phyloP scores from a whole-genome alignment of 345 rosid species.

The Ailanthus altissimus region DNA sequence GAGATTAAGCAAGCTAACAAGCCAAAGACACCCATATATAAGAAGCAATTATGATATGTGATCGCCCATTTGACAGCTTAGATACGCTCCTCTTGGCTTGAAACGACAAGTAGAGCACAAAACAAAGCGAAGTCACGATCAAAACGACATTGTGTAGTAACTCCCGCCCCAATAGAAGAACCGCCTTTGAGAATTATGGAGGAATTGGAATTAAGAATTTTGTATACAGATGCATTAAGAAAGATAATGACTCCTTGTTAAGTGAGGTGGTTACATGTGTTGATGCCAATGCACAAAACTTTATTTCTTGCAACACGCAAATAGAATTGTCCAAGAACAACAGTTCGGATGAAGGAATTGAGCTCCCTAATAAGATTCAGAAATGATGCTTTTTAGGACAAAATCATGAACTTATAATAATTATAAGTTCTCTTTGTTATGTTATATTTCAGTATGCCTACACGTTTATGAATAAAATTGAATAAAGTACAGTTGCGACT shows the following conservation, averaged over 20 bases:
- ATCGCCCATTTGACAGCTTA: conserved; percentile 76
- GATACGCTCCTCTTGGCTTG: conserved; percentile 70
- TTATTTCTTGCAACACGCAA: too few relatives aligned
- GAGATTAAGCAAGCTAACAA: conserved; percentile 87
- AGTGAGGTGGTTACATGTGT: conserved; percentile 18
- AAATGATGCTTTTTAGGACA: too few relatives aligned
- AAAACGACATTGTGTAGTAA: conserved; percentile 66
- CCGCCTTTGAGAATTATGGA: conserved; percentile 28
- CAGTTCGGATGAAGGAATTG: too few relatives aligned
- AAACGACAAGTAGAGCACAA: conserved; percentile 63
- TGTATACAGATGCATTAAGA: conserved; percentile 27
- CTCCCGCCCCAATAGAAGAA: conserved; percentile 18
- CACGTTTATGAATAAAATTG: too few relatives aligned
- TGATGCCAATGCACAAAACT: too few relatives aligned
- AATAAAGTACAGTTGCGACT: too few relatives aligned
- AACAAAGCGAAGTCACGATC: conserved; percentile 55
- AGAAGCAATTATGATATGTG: conserved; percentile 77
- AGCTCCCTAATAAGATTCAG: too few relatives aligned
- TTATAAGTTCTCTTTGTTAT: too few relatives aligned
- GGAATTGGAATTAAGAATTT: conserved; percentile 34
- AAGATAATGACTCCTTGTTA: conserved; percentile 30
- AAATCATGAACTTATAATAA: too few relatives aligned
- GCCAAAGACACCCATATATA: conserved; percentile 84
- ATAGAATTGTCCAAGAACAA: too few relatives aligned
- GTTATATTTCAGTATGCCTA: too few relatives aligned